Percentiles rank a stretch among this genome's conserved stretches.
phyloP scores from a whole-genome alignment of 2,329 filamentous ascomycete genomes.

The Penicillium sp. region DNA sequence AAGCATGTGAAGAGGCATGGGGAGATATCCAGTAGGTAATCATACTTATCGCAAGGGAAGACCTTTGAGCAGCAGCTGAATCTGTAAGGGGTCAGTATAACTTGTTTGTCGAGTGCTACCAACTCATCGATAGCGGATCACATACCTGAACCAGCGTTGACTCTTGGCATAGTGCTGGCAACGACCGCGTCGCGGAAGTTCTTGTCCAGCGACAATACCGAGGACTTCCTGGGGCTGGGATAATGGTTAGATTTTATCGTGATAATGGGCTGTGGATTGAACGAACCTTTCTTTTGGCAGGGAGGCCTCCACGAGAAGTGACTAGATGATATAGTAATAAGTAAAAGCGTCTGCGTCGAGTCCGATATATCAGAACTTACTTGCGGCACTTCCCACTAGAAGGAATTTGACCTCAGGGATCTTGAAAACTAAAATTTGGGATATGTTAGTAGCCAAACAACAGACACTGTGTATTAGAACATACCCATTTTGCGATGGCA shows the following conservation, averaged over 20 bases:
- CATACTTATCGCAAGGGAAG: constrained; percentile 56
- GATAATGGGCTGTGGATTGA: background rate
- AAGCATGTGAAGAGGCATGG: background rate
- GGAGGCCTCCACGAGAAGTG: constrained; percentile 30
- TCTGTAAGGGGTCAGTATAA: constrained; percentile 31
- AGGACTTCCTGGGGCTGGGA: constrained; percentile 50
- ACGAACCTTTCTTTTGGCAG: constrained; percentile 40
- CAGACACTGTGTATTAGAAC: constrained; percentile 11
- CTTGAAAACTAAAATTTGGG: constrained; percentile 55
- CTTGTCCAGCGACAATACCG: constrained; percentile 54
- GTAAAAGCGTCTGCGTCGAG: background rate
- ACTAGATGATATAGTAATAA: constrained; percentile 19
- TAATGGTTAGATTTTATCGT: background rate
- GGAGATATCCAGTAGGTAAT: background rate
- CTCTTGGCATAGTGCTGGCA: constrained; percentile 56
- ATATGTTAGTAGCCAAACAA: background rate
- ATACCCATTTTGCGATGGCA: constrained; percentile 75
- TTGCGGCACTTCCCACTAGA: constrained; percentile 60
- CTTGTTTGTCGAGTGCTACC: too few species aligned
- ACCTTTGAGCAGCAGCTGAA: constrained; percentile 59
- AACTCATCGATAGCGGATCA: background rate
- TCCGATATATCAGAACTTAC: constrained; percentile 29
- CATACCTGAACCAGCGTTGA: constrained; percentile 56
- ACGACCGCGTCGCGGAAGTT: constrained; percentile 53
- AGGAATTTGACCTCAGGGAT: constrained; percentile 77